Conservation (phyloP, 108 stramenopile genomes). For the Nannochloropsis gaditana region DNA sequence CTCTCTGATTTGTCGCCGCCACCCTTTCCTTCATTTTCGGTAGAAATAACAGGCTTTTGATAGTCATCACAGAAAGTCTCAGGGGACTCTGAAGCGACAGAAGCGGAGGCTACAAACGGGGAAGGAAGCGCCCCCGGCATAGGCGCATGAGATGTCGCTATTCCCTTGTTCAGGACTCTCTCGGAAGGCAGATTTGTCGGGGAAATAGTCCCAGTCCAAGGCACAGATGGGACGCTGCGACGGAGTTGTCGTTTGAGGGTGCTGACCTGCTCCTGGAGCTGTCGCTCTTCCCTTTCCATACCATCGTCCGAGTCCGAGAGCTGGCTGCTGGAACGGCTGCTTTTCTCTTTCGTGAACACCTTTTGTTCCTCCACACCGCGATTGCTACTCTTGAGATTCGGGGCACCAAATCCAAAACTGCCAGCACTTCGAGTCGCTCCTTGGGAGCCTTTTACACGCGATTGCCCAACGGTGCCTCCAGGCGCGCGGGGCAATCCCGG, state of each 20-base stretch:
- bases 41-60: no score
- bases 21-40: no score
- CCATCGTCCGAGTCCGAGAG: neutral
- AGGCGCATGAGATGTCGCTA: no score
- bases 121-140: no score
- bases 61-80: no score
- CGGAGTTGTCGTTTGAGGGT: conserved; percentile 5
- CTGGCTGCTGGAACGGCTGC: neutral
- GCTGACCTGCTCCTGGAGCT: neutral
- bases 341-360: neutral
- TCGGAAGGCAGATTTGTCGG: neutral
- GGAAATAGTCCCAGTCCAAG: neutral
- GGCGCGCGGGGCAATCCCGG: neutral
- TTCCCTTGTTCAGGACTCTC: no score
- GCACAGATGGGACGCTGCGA: neutral
- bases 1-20: no score
- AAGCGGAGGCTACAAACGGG: no score
- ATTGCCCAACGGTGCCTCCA: neutral
- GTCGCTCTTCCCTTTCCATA: conserved; percentile 9
- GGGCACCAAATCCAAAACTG: neutral
- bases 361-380: neutral
- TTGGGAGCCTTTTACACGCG: neutral
- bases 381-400: neutral
- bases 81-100: no score
- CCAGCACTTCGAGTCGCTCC: neutral